These are phyloP conservation scores for Colletotrichum brevisporum DNA, from an alignment of 2,329 filamentous ascomycete genomes.

Conservation along the genomic window DNA sequence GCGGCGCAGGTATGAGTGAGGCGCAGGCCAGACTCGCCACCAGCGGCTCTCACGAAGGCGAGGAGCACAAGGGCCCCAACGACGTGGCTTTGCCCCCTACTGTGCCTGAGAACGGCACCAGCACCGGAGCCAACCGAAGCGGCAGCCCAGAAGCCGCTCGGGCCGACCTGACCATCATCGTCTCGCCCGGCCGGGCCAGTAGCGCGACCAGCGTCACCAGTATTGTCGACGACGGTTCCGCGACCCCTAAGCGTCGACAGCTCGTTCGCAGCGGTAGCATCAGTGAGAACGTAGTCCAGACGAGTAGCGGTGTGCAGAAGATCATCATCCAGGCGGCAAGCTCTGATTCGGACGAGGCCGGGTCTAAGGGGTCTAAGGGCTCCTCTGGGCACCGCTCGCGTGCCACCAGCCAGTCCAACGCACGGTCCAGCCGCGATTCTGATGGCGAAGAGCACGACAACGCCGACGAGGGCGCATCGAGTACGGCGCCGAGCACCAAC, in stretches of 20 bases:
- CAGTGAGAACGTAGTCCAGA: slow-evolving; percentile 42
- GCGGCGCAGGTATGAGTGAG: slow-evolving; percentile 38
- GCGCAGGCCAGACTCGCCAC: slow-evolving; percentile 39
- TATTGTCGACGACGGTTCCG: slow-evolving; percentile 26
- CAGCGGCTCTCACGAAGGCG: slow-evolving; percentile 13
- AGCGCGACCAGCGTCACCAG: slow-evolving; percentile 33
- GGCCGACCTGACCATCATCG: slow-evolving; percentile 30
- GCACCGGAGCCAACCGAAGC: slow-evolving; percentile 3
- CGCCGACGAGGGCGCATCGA: slow-evolving; percentile 25
- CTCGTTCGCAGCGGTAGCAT: slow-evolving; percentile 43
- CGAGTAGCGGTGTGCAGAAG: slow-evolving; percentile 41
- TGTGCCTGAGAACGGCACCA: slow-evolving; percentile 23
- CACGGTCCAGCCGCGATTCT: slow-evolving; percentile 16
- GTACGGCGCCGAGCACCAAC: slow-evolving; percentile 31
- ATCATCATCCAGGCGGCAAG: slow-evolving; percentile 42
- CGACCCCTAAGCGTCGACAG: slow-evolving; percentile 33
- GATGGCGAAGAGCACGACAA: slow-evolving; percentile 35
- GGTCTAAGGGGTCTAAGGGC: slow-evolving; percentile 40
- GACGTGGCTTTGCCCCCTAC: slow-evolving; percentile 28
- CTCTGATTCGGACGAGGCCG: slow-evolving; percentile 39
- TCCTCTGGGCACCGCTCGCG: slow-evolving; percentile 36
- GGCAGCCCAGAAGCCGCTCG: slow-evolving; percentile 22
- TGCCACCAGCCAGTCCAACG: slow-evolving; percentile 27
- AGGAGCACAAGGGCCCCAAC: background rate
- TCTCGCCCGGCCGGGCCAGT: slow-evolving; percentile 34